Evolutionary conservation across 352 stramenopile genomes (phyloP), one percentile per base, ranked within the genome.

Genomic region (Globisporangium camurandrum): DNA sequence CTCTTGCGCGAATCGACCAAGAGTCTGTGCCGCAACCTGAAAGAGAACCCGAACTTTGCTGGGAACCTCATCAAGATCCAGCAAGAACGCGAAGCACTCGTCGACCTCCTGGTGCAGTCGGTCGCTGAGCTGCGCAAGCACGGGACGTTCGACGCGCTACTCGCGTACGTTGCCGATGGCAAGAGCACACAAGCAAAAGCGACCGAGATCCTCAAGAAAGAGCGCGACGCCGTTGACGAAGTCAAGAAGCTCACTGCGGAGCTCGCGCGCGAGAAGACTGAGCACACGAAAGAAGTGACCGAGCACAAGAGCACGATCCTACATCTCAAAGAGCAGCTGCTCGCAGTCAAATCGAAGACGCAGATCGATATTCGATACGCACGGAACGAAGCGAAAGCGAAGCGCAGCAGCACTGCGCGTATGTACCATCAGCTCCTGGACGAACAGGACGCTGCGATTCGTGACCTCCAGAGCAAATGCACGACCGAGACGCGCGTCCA

Each of bases 51-150:
- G 6, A 97, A 97, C 50, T 93, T 97, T 45, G 86, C 75, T 1
- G 86, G 83, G 1, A 97, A 97, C 54, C 67, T 97, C 26, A 59
- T 94, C 36, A 97, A 97, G 64, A 96, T 97, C 54, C 86, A 96
- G 61, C 72, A 95, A 36, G 90, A 97, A 54, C 71, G 88, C 16
- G 80, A 88, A 26, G 73, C 67, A 17, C 57, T 97, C 12, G 67
- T 93, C 23, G 76, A 93, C 55, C 60, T 95, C 26, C 46, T 96
- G 1, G 60, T 61, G 4, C 64, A 78, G 20, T 93, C 75, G 0
- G 62, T 83, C 23, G 37, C 27, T 5, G 82, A 95, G 53, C 63
- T 95, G 31, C 81, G 85, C 48, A 79, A 82, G 49, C 66, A 85
- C 38, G 78, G 79, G 26, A 83, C 68, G 6, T 94, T 90, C 51